Conservation (phyloP, 2,329 filamentous ascomycete species). For the Alternaria longipes region DNA sequence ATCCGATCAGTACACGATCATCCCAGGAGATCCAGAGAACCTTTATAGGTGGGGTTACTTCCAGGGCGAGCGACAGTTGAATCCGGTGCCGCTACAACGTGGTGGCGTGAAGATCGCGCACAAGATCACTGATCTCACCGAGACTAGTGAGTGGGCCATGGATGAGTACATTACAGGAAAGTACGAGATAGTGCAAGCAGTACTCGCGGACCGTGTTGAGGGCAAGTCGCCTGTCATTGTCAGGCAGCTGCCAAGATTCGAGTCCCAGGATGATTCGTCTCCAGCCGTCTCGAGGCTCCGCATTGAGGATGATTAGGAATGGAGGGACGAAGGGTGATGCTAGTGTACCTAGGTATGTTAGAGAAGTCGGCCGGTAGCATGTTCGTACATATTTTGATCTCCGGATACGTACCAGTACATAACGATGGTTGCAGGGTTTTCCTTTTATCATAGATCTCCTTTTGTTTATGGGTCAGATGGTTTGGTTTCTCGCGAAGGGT, state of each 20-base stretch:
- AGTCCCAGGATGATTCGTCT: background rate
- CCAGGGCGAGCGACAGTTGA: background rate
- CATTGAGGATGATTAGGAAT: background rate
- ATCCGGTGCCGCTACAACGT: background rate
- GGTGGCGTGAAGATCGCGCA: background rate
- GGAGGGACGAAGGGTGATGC: background rate
- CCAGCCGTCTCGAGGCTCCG: background rate
- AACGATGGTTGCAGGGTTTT: background rate
- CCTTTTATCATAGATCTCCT: background rate
- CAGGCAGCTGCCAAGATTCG: background rate
- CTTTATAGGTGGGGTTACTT: background rate
- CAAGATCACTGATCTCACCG: background rate
- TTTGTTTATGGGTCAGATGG: background rate
- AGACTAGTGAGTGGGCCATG: background rate
- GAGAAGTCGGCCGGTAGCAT: background rate
- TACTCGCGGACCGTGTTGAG: background rate
- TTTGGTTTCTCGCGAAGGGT: background rate
- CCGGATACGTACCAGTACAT: too few species aligned
- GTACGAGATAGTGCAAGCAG: background rate
- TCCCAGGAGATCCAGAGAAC: background rate
- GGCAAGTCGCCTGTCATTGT: background rate
- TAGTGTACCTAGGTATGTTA: background rate
- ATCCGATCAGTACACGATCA: background rate
- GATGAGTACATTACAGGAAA: background rate
- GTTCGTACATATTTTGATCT: background rate